These are phyloP conservation scores for Apium graveolens DNA, from an alignment of 129 eudicot species.

Conservation along the genomic window DNA sequence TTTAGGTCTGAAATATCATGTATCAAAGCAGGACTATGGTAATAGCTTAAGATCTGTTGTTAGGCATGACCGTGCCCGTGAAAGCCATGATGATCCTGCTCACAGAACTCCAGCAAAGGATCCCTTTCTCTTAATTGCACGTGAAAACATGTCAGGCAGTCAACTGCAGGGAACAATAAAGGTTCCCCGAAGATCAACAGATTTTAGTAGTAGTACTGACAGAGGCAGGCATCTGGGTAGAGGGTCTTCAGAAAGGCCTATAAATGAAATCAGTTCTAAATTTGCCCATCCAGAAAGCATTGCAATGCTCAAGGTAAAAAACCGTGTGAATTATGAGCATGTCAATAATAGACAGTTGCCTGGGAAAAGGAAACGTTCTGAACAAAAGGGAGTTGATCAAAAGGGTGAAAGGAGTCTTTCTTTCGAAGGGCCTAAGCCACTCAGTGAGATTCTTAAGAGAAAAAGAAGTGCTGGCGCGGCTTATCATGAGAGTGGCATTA, in stretches of 20 bases:
- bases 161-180: slow-evolving; percentile 72
- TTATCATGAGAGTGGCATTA: slow-evolving; percentile 19
- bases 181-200: slow-evolving; percentile 37
- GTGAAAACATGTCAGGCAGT: slow-evolving; percentile 38
- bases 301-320: slow-evolving; percentile 45
- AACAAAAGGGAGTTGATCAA: slow-evolving; percentile 23
- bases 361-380: slow-evolving; percentile 61
- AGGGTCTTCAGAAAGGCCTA: slow-evolving; percentile 46
- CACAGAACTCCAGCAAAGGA: slow-evolving; percentile 43
- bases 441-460: slow-evolving; percentile 81
- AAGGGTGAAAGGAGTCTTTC: slow-evolving; percentile 31
- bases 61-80: slow-evolving; percentile 46
- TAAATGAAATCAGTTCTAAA: slow-evolving; percentile 20
- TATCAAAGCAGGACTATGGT: slow-evolving; percentile 50
- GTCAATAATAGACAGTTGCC: slow-evolving; percentile 23
- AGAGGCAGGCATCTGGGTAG: slow-evolving; percentile 38
- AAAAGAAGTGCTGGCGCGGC: slow-evolving; percentile 42
- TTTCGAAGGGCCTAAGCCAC: slow-evolving; percentile 86
- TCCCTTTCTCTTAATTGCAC: slow-evolving; percentile 10
- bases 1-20: slow-evolving; percentile 47
- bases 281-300: slow-evolving; percentile 61
- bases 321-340: slow-evolving; percentile 11
- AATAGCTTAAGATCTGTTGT: slow-evolving; percentile 64
- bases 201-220: slow-evolving; percentile 30
- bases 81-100: slow-evolving; percentile 30